Base-by-base conservation (phyloP, 306 rosid species). In the Vigna radiata region DNA sequence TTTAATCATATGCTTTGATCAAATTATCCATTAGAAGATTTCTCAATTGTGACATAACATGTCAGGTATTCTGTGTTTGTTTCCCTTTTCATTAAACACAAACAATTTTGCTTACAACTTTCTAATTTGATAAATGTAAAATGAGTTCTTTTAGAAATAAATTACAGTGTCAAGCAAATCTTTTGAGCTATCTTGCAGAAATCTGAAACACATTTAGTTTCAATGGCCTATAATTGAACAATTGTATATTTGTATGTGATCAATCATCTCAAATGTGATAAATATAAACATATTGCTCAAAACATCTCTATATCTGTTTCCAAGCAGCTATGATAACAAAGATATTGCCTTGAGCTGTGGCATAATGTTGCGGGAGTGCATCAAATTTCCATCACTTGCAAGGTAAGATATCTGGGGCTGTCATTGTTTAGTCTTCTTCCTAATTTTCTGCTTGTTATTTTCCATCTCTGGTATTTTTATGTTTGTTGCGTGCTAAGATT, bases 271-370 rank as follows among this genome's bases (percentile, higher is more conserved):
- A 27, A 78, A 68, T 70, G 8, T 76, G 49, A 23, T 66, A 48
- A 75, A 23, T 56, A 49, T 63, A 66, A 39, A 50, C 69, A 7
- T 27, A 54, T 72, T 65, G 36, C 79, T 60, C 7, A 67, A 17
- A 14, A 31, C 79, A 76, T 29, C 36, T 50, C 27, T 73, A 46
- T 63, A 59, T 86, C 8, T 56, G 67, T 77, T 80, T 72, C 75
- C 77, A 19, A 54, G 49, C 97, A 95, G 99, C 87, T 92, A 95
- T 84, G 99, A 92, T 84, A 95, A 92, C 89, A 92, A 88, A 89
- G 99, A 95, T 77, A 86, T 92, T 83, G 97, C 99, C 59, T 82
- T 95, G 85, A 91, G 85, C 85, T 89, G 91, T 85, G 99, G 97
- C 84, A 79, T 67, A 83, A 95, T 95, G 97, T 82, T 95, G 92